These are phyloP conservation scores for Globisporangium perplexum DNA, from an alignment of 352 stramenopile species.

Conservation along the genomic window DNA sequence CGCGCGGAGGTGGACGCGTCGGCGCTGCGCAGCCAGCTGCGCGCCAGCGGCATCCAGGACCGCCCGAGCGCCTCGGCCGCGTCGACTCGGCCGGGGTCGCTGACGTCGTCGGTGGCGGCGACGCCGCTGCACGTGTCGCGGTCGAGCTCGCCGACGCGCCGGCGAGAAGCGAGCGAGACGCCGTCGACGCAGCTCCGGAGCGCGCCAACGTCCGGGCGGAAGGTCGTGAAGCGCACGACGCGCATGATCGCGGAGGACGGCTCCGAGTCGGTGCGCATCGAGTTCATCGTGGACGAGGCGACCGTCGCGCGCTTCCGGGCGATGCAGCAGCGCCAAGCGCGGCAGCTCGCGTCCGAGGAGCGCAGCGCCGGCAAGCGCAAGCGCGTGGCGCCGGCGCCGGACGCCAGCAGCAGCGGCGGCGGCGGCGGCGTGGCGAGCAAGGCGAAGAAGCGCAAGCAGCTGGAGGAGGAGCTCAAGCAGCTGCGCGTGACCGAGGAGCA, in stretches of 20 bases:
- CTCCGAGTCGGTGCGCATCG: slow-evolving; percentile 62
- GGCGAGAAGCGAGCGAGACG: not conserved
- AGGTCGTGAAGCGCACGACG: not conserved
- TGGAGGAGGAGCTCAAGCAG: slow-evolving; percentile 81
- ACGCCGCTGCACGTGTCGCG: not conserved
- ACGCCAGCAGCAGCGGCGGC: slow-evolving; percentile 6
- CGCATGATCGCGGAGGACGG: slow-evolving; percentile 38
- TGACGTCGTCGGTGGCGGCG: not conserved
- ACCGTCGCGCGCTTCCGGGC: slow-evolving; percentile 61
- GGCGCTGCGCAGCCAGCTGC: slow-evolving; percentile 55
- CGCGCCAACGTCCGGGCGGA: not conserved
- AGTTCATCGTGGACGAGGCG: slow-evolving; percentile 76
- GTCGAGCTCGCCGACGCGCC: not conserved
- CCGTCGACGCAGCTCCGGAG: not conserved
- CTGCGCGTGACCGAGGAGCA: slow-evolving; percentile 73
- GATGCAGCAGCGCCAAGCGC: slow-evolving; percentile 73
- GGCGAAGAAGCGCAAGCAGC: slow-evolving; percentile 73
- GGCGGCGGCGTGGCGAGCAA: slow-evolving; percentile 39
- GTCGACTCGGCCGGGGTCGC: not conserved
- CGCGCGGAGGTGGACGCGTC: slow-evolving; percentile 63
- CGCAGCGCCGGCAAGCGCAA: slow-evolving; percentile 66
- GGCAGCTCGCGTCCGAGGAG: slow-evolving; percentile 23
- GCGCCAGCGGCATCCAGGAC: slow-evolving; percentile 17
- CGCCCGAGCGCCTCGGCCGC: too few relatives aligned
- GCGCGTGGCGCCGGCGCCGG: slow-evolving; percentile 47